Conservation (phyloP, 2,329 filamentous ascomycete species). For the Didymella glomerata region DNA sequence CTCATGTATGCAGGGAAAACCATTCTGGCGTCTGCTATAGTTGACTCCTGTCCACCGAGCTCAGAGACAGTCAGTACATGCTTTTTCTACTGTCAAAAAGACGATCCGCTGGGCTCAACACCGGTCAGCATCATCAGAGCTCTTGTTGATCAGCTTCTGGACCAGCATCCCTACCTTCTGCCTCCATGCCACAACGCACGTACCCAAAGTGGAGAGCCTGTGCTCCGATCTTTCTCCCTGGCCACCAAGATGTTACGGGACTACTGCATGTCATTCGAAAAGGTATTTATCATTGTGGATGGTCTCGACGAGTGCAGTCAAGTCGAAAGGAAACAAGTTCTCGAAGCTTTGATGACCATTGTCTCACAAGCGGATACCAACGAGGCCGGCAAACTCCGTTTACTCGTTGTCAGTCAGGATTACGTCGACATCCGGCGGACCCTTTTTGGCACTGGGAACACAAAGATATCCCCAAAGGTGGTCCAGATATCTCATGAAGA, state of each 20-base stretch:
- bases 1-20: slow-evolving; percentile 44
- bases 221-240: slow-evolving; percentile 22
- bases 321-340: slow-evolving; percentile 30
- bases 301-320: slow-evolving; percentile 35
- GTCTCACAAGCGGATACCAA: slow-evolving; percentile 24
- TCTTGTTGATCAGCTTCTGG: slow-evolving; percentile 31
- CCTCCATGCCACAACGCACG: slow-evolving; percentile 24
- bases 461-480: slow-evolving; percentile 22
- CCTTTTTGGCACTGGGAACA: slow-evolving; percentile 14
- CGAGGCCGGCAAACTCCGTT: slow-evolving; percentile 32
- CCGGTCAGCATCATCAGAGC: slow-evolving; percentile 30
- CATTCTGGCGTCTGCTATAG: slow-evolving; percentile 37
- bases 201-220: slow-evolving; percentile 29
- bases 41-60: slow-evolving; percentile 37
- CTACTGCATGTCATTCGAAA: slow-evolving; percentile 26
- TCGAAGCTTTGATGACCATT: slow-evolving; percentile 27
- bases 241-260: slow-evolving; percentile 34
- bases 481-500: slow-evolving; percentile 27
- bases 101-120: slow-evolving; percentile 24
- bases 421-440: slow-evolving; percentile 31
- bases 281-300: slow-evolving; percentile 38
- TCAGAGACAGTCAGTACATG: slow-evolving; percentile 18
- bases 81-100: slow-evolving; percentile 39
- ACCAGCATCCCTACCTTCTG: slow-evolving; percentile 25
- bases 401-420: slow-evolving; percentile 41